Conservation (phyloP, 768 basidiomycete genomes). For the Pleurotus giganteus region DNA sequence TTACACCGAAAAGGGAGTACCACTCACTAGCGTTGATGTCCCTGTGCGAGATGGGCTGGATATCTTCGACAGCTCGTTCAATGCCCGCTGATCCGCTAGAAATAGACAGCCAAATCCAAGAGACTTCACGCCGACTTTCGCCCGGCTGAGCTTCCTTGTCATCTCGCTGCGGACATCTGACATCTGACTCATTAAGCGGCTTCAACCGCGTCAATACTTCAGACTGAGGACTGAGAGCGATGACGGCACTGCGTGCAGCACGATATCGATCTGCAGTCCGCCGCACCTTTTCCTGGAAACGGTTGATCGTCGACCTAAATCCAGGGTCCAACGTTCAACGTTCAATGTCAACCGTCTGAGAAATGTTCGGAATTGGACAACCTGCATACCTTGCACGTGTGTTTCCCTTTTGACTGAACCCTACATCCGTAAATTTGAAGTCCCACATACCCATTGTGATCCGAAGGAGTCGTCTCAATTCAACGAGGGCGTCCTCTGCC, state of each 20-base stretch:
- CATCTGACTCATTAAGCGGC: not conserved
- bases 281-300: conserved; percentile 3
- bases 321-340: not conserved
- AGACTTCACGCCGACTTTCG: conserved; percentile 1
- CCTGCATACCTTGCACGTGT: conserved; percentile 7
- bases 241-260: not conserved
- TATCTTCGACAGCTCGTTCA: not conserved
- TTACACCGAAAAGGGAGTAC: not conserved
- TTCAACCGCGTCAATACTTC: not conserved
- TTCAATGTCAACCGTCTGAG: not conserved
- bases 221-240: not conserved
- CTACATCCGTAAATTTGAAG: conserved; percentile 2
- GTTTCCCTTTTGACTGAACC: conserved; percentile 9
- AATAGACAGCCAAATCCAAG: conserved; percentile 11
- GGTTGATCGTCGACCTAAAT: not conserved
- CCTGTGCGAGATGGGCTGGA: not conserved
- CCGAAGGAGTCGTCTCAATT: conserved; percentile 10
- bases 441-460: not conserved
- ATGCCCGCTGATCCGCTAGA: not conserved
- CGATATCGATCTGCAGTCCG: conserved; percentile 2
- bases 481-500: conserved; percentile 15
- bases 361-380: not conserved
- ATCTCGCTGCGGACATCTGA: not conserved
- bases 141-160: not conserved
- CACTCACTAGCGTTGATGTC: not conserved